A percentile compares a stretch with the other conserved stretches of the same genome.
Conservation (phyloP, 306 rosid genomes). For the Ziziphus jujuba region DNA sequence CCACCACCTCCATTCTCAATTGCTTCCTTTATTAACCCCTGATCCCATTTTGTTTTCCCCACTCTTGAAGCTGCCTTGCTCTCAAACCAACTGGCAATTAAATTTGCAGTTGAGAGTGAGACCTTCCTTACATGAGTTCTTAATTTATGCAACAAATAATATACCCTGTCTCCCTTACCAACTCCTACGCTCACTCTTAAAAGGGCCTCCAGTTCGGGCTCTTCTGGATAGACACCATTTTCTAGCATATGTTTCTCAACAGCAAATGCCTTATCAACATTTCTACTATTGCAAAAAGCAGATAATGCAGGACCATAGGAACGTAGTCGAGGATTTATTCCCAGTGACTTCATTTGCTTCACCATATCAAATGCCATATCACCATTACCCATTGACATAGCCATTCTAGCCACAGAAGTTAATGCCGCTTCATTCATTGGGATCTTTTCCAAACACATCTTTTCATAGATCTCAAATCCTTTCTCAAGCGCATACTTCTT, state of each 20-base stretch:
- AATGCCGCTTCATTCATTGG: slow-evolving; percentile 86
- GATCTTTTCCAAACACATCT: slow-evolving; percentile 56
- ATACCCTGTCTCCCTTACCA: slow-evolving; percentile 64
- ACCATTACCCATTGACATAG: slow-evolving; percentile 86
- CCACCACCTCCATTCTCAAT: slow-evolving; percentile 90
- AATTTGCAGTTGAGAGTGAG: slow-evolving; percentile 51
- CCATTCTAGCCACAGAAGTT: slow-evolving; percentile 94
- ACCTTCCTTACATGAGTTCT: slow-evolving; percentile 69
- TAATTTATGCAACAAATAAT: slow-evolving; percentile 77
- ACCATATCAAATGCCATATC: slow-evolving; percentile 92
- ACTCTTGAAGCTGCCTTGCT: slow-evolving; percentile 70
- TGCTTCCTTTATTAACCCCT: slow-evolving; percentile 43
- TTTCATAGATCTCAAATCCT: slow-evolving; percentile 78
- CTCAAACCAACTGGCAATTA: slow-evolving; percentile 68
- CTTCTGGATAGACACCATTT: slow-evolving; percentile 83
- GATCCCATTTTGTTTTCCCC: slow-evolving; percentile 78
- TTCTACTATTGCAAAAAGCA: slow-evolving; percentile 57
- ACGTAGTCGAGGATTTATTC: slow-evolving; percentile 74
- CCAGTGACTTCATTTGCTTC: slow-evolving; percentile 73
- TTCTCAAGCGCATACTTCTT: slow-evolving; percentile 65
- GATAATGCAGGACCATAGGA: slow-evolving; percentile 88
- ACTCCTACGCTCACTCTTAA: slow-evolving; percentile 57
- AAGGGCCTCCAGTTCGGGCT: slow-evolving; percentile 81
- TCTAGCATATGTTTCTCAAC: slow-evolving; percentile 89
- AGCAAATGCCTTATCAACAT: slow-evolving; percentile 72